Evolutionary conservation across 129 eudicot genomes (phyloP), one percentile per base, ranked within the genome.

Genomic region (Flaveria ramosissima): DNA sequence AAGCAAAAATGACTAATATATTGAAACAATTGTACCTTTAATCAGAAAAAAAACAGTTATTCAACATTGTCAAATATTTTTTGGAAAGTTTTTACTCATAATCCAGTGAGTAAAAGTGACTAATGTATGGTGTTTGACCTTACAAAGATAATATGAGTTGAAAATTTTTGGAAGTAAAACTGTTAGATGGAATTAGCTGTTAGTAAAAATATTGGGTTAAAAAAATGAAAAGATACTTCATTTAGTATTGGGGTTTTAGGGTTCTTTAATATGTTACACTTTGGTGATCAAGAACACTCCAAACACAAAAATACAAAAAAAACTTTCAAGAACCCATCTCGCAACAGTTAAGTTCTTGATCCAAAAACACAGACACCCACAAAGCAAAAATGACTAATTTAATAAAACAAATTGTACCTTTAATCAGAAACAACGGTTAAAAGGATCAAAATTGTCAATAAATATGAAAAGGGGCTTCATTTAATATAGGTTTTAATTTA

Each of bases 401-500:
- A 56, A 16, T 16, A 59, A 11, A 11, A 77, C 62, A 78, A 71
- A 55, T 36, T 57, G 39, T 68, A 17, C 60, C 27, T 71, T 61
- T 32, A 39, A 78, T 26, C 59, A 68, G 66, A 16, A 72, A 80
- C 62, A 82, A 20, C 39, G 24, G 52, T 9, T 4, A 17, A 52
- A 70, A 75, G 72, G 52, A 47, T 71, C 27, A 30, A 74, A 74
- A 15, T 23, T 57, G 66, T 41, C 43, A 77, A 81, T 26, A 30
- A 75, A 71, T 67, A 63, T 70, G 48, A 55, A 61, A 72, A 62
- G 60, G 39, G n/a, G 6, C 30, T 45, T 75, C 71, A 83, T 78
- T 75, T 72, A 74, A 57, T 72, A 67, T 56, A 3, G 20, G 46
- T 47, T 55, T 30, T 30, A 30, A 30, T 30, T 30, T 30, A 60